These are phyloP conservation scores for Mediolabrus comicus DNA, from an alignment of 108 stramenopile species.

Conservation along the genomic window DNA sequence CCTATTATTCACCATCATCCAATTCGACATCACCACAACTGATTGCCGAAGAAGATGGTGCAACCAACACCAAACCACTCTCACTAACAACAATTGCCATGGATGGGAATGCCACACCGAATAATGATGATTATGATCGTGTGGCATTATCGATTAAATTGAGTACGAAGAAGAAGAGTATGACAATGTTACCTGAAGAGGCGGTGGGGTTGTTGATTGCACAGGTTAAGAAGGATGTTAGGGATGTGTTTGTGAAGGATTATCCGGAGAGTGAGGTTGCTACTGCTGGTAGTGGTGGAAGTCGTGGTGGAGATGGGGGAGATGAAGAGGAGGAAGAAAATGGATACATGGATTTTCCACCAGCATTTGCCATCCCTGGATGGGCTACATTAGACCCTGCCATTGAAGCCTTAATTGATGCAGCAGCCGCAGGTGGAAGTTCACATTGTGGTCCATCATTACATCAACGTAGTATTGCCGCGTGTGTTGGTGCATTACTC, in stretches of 20 bases:
- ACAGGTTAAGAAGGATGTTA: constrained; percentile 56
- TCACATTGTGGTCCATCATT: no score
- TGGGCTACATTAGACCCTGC: constrained; percentile 60
- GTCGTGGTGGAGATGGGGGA: not conserved
- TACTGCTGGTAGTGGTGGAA: not conserved
- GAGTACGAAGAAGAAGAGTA: constrained; percentile 63
- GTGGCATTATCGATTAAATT: constrained; percentile 71
- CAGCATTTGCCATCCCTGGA: constrained; percentile 73
- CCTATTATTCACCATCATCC: not conserved
- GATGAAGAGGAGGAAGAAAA: constrained; percentile 50
- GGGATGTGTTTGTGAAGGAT: constrained; percentile 28
- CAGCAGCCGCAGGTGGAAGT: constrained; percentile 35
- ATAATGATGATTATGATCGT: constrained; percentile 79
- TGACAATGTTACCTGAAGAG: constrained; percentile 82
- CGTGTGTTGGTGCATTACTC: constrained; percentile 58
- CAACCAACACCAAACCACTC: constrained; percentile 29
- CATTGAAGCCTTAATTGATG: constrained; percentile 70
- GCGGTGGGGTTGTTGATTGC: constrained; percentile 54
- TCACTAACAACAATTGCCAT: constrained; percentile 65
- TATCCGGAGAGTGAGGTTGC: constrained; percentile 6
- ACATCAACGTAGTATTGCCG: constrained; percentile 69
- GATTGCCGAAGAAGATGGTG: constrained; percentile 12
- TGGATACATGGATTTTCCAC: constrained; percentile 54
- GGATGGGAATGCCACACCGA: constrained; percentile 57
- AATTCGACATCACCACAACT: constrained; percentile 20